phyloP scores from a whole-genome alignment of 2,329 filamentous ascomycete species.

The Esteya vermicola region DNA sequence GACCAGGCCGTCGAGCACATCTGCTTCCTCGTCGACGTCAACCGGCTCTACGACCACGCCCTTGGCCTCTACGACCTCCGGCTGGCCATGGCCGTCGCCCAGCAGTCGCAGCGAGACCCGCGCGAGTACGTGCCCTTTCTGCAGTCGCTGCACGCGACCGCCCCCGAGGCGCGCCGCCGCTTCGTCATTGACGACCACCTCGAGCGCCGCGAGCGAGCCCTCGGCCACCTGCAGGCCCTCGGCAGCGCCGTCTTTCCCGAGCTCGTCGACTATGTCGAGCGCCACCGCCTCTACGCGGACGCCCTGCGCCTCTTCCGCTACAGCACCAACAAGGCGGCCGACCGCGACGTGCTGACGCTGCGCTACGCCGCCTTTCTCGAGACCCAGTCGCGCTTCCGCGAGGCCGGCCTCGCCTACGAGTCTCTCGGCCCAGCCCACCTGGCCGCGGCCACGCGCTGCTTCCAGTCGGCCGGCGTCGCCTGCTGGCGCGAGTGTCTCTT shows the following conservation, averaged over 20 bases:
- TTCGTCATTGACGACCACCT: slow-evolving; percentile 88
- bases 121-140: slow-evolving; percentile 92
- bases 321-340: slow-evolving; percentile 29
- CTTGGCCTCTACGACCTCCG: slow-evolving; percentile 86
- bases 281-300: slow-evolving; percentile 64
- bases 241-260: slow-evolving; percentile 53
- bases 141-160: slow-evolving; percentile 59
- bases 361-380: slow-evolving; percentile 71
- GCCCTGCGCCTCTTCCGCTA: slow-evolving; percentile 78
- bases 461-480: slow-evolving; percentile 59
- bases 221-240: slow-evolving; percentile 60
- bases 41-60: slow-evolving; percentile 79
- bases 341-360: slow-evolving; percentile 42
- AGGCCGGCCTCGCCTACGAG: slow-evolving; percentile 85
- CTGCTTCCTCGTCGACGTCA: slow-evolving; percentile 90
- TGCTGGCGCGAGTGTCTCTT: slow-evolving; percentile 88
- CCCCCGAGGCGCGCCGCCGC: slow-evolving; percentile 54
- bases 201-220: slow-evolving; percentile 59
- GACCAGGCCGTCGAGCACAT: slow-evolving; percentile 92
- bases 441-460: slow-evolving; percentile 62
- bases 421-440: slow-evolving; percentile 54
- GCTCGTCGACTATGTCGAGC: slow-evolving; percentile 60
- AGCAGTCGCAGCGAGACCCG: slow-evolving; percentile 91
- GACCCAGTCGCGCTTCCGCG: slow-evolving; percentile 60
- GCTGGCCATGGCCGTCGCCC: slow-evolving; percentile 76